These are phyloP conservation scores for Ogataea nonfermentans DNA, from an alignment of 805 yeast genomes.

Conservation along the genomic window DNA sequence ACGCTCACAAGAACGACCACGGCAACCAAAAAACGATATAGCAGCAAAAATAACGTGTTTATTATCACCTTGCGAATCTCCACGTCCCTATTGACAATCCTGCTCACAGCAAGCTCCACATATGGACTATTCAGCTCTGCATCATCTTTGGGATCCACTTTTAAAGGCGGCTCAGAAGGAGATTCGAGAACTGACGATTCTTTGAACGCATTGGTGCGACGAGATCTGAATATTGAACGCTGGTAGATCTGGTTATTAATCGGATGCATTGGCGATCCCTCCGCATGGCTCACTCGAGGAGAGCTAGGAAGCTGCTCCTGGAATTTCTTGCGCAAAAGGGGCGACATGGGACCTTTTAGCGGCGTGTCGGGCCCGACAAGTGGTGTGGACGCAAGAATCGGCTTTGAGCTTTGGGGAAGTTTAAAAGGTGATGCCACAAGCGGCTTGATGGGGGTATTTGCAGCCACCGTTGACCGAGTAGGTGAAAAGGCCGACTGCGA, in stretches of 20 bases:
- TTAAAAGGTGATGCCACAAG: constrained; percentile 35
- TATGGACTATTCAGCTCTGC: constrained; percentile 36
- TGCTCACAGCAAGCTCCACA: constrained; percentile 41
- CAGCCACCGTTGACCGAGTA: constrained; percentile 14
- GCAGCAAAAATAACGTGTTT: constrained; percentile 30
- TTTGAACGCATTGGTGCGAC: constrained; percentile 5
- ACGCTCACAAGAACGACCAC: constrained; percentile 20
- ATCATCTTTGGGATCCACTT: constrained; percentile 4
- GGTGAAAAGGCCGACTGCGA: constrained; percentile 8
- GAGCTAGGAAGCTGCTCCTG: constrained; percentile 13
- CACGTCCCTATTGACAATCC: constrained; percentile 43
- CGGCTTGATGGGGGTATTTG: constrained; percentile 33
- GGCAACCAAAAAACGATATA: constrained; percentile 32
- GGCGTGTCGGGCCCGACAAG: constrained; percentile 5
- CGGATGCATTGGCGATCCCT: neutral
- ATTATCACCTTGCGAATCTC: constrained; percentile 35
- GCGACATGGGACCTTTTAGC: constrained; percentile 13
- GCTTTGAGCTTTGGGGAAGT: constrained; percentile 13
- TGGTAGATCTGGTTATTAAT: too few species aligned
- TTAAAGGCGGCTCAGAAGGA: neutral
- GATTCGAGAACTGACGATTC: constrained; percentile 9
- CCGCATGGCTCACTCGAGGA: constrained; percentile 6
- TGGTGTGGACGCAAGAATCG: constrained; percentile 15
- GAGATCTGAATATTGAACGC: constrained; percentile 15
- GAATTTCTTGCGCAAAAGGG: constrained; percentile 19